A percentile compares a stretch with the other conserved stretches of the same genome.
Conservation (phyloP, 805 yeast genomes). For the Lipomyces sp. region DNA sequence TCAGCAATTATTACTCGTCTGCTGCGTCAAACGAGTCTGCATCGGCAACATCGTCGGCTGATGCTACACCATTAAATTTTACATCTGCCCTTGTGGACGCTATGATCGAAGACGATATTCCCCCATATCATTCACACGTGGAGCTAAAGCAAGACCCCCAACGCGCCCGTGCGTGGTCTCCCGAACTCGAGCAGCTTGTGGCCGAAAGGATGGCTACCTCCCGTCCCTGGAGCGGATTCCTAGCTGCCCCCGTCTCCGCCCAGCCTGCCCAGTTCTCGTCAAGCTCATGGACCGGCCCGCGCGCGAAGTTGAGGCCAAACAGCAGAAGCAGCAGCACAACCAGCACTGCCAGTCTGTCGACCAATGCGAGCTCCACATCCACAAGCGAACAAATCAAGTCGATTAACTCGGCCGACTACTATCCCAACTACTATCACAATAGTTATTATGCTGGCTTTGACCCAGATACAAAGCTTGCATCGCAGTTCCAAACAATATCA, state of each 20-base stretch:
- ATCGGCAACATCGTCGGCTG: not conserved
- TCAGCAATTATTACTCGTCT: not conserved
- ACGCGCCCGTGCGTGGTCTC: not conserved
- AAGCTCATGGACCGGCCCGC: not conserved
- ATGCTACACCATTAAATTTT: not conserved
- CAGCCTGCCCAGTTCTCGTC: not conserved
- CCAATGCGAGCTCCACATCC: not conserved
- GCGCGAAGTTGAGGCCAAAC: not conserved
- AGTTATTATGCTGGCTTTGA: not conserved
- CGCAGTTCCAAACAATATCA: not conserved
- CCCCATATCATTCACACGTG: not conserved
- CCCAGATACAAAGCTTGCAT: not conserved
- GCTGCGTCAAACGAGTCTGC: not conserved
- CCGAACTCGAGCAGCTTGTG: slow-evolving; percentile 8
- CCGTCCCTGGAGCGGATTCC: not conserved
- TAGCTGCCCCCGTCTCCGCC: not conserved
- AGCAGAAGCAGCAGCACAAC: slow-evolving; percentile 1
- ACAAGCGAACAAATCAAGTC: not conserved
- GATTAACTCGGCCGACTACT: not conserved
- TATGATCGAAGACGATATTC: not conserved
- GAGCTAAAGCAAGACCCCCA: not conserved
- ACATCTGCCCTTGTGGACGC: not conserved
- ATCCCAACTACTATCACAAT: not conserved
- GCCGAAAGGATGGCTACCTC: slow-evolving; percentile 6
- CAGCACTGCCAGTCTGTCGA: not conserved